A percentile compares a stretch with the other conserved stretches of the same genome.
Evolutionary conservation across 2,329 filamentous ascomycete species (phyloP).

Genomic region (Thielaviopsis populi): DNA sequence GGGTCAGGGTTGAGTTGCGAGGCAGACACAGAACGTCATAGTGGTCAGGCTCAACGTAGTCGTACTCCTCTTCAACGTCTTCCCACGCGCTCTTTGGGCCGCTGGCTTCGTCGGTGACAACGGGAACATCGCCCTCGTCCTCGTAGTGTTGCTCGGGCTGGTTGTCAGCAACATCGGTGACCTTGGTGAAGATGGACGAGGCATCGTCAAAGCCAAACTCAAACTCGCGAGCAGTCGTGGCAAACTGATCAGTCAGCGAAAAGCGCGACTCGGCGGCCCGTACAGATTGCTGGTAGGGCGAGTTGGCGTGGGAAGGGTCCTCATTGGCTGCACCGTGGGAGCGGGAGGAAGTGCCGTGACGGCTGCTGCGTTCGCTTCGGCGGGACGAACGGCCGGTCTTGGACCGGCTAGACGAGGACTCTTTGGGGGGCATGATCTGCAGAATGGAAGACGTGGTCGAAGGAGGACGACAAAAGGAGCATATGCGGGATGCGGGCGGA

Average conservation of each 20-base stretch:
- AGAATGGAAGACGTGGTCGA: background rate
- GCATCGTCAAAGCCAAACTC: constrained; percentile 35
- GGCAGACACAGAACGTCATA: constrained; percentile 34
- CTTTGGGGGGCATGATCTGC: constrained; percentile 10
- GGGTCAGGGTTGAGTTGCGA: constrained; percentile 22
- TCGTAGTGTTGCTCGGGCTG: constrained; percentile 12
- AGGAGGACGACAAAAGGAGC: background rate
- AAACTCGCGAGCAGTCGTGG: constrained; percentile 31
- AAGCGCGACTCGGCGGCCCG: constrained; percentile 30
- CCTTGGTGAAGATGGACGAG: constrained; percentile 29
- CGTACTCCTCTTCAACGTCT: constrained; percentile 14
- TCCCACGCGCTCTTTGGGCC: constrained; percentile 10
- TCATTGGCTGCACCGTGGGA: constrained; percentile 7
- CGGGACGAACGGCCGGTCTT: constrained; percentile 14
- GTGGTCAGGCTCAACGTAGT: constrained; percentile 23
- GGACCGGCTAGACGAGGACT: constrained; percentile 9
- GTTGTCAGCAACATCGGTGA: constrained; percentile 15
- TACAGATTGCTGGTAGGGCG: constrained; percentile 18
- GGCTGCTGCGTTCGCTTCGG: constrained; percentile 17
- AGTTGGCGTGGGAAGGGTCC: constrained; percentile 8
- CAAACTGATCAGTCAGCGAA: constrained; percentile 35
- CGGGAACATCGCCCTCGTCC: constrained; percentile 18
- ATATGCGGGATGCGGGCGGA: background rate
- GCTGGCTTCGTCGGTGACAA: constrained; percentile 15
- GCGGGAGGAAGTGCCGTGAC: constrained; percentile 14